Base-by-base conservation (phyloP, 768 basidiomycete genomes). In the Grammothele lineata region DNA sequence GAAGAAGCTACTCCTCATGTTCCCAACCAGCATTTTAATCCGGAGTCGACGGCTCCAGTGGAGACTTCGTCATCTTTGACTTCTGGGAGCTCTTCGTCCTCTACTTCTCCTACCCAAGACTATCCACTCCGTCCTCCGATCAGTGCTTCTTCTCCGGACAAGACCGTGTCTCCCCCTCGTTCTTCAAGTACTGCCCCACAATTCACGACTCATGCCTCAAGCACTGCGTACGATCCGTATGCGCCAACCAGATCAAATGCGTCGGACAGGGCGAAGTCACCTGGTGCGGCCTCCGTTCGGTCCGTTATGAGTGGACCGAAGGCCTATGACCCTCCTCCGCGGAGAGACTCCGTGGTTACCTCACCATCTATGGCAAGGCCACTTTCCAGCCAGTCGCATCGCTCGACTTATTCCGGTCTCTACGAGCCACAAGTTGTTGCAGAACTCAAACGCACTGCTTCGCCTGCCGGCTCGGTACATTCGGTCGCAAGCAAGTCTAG, bases 231-330 rank as follows among this genome's bases (percentile, higher is more conserved):
- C 10, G 45, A 44, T 33, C 45, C 51, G 5, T 50, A 53, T 15
- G 35, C 33, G 5, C 39, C 48, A 12, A 37, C 48, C 2, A 50
- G 30, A 21, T 34, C 43, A 17, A 41, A 45, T 10, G 18, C 25
- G n/a, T 30, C 42, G 8, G 43, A 49, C 19, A 22, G 56, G 34
- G 47, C 56, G 5, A 54, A 50, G 36, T 57, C 56, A 15, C 56
- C 56, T 3, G 47, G 52, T 1, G 45, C 46, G 1, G 45, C 56
- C 12, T 57, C 56, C 2, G 22, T 57, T 8, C 56, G 50, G 15
- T 57, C 56, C 3, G 21, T 43, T 11, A 27, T 27, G 2, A 45
- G 39, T 26, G 45, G 6, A 14, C 38, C 18, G 10, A 42, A 37
- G 36, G 22, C 3, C 1, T 45, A 49, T 23, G 48, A 45, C 5